Percentiles rank a stretch among this genome's conserved stretches.
These are phyloP conservation scores for Xylariales sp. DNA, from an alignment of 2,329 filamentous ascomycete genomes.

Conservation along the genomic window DNA sequence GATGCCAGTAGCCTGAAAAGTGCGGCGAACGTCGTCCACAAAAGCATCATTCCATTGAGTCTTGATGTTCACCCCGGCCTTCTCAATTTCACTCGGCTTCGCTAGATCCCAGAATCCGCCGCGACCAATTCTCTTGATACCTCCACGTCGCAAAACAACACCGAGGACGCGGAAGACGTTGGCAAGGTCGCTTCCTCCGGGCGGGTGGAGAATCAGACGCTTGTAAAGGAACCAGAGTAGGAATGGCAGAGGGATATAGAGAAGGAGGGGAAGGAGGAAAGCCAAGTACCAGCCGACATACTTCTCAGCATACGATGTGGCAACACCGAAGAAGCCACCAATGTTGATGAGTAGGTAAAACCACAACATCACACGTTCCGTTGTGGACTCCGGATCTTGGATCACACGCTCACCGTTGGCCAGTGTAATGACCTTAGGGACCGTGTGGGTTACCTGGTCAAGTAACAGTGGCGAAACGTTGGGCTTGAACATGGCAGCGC, in stretches of 20 bases:
- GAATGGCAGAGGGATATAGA: slow-evolving; percentile 57
- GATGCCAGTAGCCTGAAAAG: slow-evolving; percentile 70
- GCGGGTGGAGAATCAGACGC: slow-evolving; percentile 57
- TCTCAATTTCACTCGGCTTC: slow-evolving; percentile 66
- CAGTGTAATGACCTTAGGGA: slow-evolving; percentile 63
- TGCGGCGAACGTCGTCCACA: slow-evolving; percentile 73
- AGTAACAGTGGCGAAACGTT: slow-evolving; percentile 77
- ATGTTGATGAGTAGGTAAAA: slow-evolving; percentile 68
- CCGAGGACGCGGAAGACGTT: slow-evolving; percentile 57
- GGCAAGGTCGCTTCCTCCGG: slow-evolving; percentile 58
- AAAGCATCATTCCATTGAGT: slow-evolving; percentile 72
- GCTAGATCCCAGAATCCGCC: slow-evolving; percentile 68
- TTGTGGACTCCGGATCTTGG: slow-evolving; percentile 73
- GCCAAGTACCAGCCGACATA: slow-evolving; percentile 64
- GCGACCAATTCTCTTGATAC: slow-evolving; percentile 54
- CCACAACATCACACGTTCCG: slow-evolving; percentile 75
- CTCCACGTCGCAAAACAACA: slow-evolving; percentile 55
- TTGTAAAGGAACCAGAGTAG: slow-evolving; percentile 57
- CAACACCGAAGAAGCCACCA: slow-evolving; percentile 63
- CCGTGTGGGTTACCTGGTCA: slow-evolving; percentile 71
- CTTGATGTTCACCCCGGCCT: slow-evolving; percentile 52
- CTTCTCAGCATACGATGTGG: slow-evolving; percentile 64
- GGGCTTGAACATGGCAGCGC: slow-evolving; percentile 77
- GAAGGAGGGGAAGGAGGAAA: slow-evolving; percentile 57
- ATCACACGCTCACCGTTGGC: slow-evolving; percentile 72